Evolutionary conservation across 768 basidiomycete species (phyloP), one percentile per base, ranked within the genome.

Genomic region (Suillus fuscotomentosus): DNA sequence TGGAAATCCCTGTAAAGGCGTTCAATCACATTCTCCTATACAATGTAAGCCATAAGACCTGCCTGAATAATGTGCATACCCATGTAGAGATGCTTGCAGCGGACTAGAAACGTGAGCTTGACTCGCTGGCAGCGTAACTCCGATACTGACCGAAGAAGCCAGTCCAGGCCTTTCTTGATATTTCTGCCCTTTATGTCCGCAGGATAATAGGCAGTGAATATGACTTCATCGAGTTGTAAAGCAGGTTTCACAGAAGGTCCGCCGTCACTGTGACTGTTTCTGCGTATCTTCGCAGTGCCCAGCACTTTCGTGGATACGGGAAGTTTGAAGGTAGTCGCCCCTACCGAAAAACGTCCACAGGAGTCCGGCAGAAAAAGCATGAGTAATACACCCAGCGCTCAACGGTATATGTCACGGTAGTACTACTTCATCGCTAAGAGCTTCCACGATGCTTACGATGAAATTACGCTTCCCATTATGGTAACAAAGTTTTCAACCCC

Each of bases 121-220:
- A 27, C 15, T 27, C 17, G 22, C 51, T 27, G 42, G 34, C 9
- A 14, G 17, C 22, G 15, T 17, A 54, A 22, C 38, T 13, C 50
- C 5, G 22, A 41, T 39, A 74, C 82, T 39, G 57, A 87, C 88
- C 86, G 79, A 67, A 84, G 67, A 14, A 89, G 68, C 89, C 89
- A 90, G 63, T 80, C 66, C 38, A 88, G 67, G 3, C 86, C 86
- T 64, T 79, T 80, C 50, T 71, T 75, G 8, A 69, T 42, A 66
- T 71, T 55, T 63, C 68, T 36, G 2, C 31, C 59, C 7, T 71
- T 66, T 14, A 75, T 72, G 56, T 84, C 79, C 9, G 86, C 82
- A 36, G 90, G 89, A 70, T 91, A 91, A 71, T 83, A 90, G 1
- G 80, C 83, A 36, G 84, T 88, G 69, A 88, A 91, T 0, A 82